Evolutionary conservation across 2,329 filamentous ascomycete genomes (phyloP), one percentile per base, ranked within the genome.

Genomic region (Paraphoma chrysanthemicola): DNA sequence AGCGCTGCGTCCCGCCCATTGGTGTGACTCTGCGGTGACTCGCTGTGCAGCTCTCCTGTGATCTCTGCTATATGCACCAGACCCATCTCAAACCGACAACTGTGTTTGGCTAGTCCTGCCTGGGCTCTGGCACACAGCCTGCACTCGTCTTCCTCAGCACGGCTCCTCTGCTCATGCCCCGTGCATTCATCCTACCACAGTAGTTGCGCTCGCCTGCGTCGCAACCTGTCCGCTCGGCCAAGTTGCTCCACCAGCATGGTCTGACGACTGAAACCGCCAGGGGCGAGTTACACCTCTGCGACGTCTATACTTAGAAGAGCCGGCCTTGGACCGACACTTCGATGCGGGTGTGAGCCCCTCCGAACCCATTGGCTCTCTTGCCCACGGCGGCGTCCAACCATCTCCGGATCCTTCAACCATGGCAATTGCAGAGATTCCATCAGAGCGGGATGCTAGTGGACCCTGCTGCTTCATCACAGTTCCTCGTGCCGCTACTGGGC

Each of bases 301-400:
- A 70, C 71, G 62, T 60, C 72, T 71, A 71, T 69, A 71, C 71
- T 67, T 75, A 74, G 73, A 63, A 62, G 62, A 47, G 57, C 63
- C 64, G 57, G 59, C 57, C 56, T 64, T 47, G 60, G 61, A 49
- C 60, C 57, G 51, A 49, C 53, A 53, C 44, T 53, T 39, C 57
- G 59, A 67, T 64, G 68, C 69, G 70, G 71, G 58, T 68, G 52
- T 50, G 31, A 33, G 53, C 56, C 49, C 38, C 66, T 59, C 65
- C 69, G 64, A 66, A 59, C 46, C 23, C 39, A 74, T 74, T 73
- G 69, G 69, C 60, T 49, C 33, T 59, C 45, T 53, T 11, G 48
- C 45, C 12, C 48, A 48, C 54, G 49, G 36, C 18, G 14, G 41
- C 56, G 29, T 52, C 46, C 39, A 48, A 51, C 48, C 45, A 55